Conservation (phyloP, 345 rosid species). For the Sapria himalayana region DNA sequence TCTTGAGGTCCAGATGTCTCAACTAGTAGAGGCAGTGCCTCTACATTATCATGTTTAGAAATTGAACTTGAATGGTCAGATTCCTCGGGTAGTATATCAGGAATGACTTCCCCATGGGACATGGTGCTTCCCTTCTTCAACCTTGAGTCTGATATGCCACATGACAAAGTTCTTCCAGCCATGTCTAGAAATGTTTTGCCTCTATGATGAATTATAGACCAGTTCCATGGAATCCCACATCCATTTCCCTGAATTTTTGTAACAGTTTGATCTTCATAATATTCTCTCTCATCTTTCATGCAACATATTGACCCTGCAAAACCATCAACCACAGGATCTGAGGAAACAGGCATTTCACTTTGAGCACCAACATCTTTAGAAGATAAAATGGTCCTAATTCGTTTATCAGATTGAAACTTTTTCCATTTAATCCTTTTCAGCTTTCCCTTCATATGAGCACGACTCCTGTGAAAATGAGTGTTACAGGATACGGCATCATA, state of each 20-base stretch:
- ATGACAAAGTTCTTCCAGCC: constrained; percentile 92
- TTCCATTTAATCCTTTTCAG: constrained; percentile 32
- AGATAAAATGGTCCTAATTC: constrained; percentile 20
- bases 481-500: constrained; percentile 53
- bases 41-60: constrained; percentile 22
- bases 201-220: constrained; percentile 88
- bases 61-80: constrained; percentile 45
- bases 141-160: constrained; percentile 65
- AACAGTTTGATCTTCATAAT: constrained; percentile 27
- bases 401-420: constrained; percentile 41
- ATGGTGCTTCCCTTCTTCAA: constrained; percentile 29
- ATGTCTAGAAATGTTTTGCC: constrained; percentile 65
- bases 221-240: constrained; percentile 91
- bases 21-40: constrained; percentile 53
- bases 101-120: constrained; percentile 30
- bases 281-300: constrained; percentile 29
- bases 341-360: constrained; percentile 65
- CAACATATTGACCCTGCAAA: constrained; percentile 14
- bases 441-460: constrained; percentile 14
- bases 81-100: constrained; percentile 35
- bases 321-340: constrained; percentile 41
- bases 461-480: constrained; percentile 17
- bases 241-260: constrained; percentile 53
- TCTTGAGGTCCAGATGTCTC: constrained; percentile 44
- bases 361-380: constrained; percentile 32